These are phyloP conservation scores for Pleomassaria siparia DNA, from an alignment of 2,329 filamentous ascomycete species.

Conservation along the genomic window DNA sequence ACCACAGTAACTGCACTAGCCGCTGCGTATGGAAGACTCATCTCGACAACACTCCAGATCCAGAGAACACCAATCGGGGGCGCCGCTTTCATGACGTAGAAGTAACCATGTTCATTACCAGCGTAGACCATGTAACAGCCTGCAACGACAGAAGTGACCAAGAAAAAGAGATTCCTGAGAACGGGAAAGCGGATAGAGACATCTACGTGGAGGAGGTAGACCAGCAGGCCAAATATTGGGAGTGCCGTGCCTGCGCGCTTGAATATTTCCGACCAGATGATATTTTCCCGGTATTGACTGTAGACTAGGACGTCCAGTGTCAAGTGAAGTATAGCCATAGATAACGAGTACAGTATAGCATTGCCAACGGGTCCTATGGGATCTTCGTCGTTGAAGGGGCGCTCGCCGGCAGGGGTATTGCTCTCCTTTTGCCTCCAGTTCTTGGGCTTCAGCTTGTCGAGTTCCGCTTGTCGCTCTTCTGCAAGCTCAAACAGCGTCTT, in stretches of 20 bases:
- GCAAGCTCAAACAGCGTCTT: slow-evolving; percentile 76
- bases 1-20: slow-evolving; percentile 55
- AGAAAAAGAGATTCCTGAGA: slow-evolving; percentile 59
- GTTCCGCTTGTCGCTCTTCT: slow-evolving; percentile 56
- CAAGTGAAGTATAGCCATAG: slow-evolving; percentile 72
- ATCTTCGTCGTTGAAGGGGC: slow-evolving; percentile 41
- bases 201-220: slow-evolving; percentile 48
- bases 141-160: slow-evolving; percentile 58
- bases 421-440: slow-evolving; percentile 43
- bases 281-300: slow-evolving; percentile 71
- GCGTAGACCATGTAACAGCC: slow-evolving; percentile 82
- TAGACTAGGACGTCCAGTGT: slow-evolving; percentile 79
- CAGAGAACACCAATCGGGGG: slow-evolving; percentile 88
- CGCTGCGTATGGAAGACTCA: slow-evolving; percentile 69
- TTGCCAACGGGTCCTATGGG: slow-evolving; percentile 51
- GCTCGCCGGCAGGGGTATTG: slow-evolving; percentile 38
- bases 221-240: slow-evolving; percentile 48
- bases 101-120: slow-evolving; percentile 77
- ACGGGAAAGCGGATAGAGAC: slow-evolving; percentile 48
- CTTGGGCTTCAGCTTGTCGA: slow-evolving; percentile 53
- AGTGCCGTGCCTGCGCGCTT: slow-evolving; percentile 52
- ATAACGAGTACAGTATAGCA: slow-evolving; percentile 54
- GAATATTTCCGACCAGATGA: slow-evolving; percentile 61
- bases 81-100: slow-evolving; percentile 87
- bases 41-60: slow-evolving; percentile 90